A percentile compares a stretch with the other conserved stretches of the same genome.
phyloP scores from a whole-genome alignment of 805 yeast species.

The Candida insectorum region DNA sequence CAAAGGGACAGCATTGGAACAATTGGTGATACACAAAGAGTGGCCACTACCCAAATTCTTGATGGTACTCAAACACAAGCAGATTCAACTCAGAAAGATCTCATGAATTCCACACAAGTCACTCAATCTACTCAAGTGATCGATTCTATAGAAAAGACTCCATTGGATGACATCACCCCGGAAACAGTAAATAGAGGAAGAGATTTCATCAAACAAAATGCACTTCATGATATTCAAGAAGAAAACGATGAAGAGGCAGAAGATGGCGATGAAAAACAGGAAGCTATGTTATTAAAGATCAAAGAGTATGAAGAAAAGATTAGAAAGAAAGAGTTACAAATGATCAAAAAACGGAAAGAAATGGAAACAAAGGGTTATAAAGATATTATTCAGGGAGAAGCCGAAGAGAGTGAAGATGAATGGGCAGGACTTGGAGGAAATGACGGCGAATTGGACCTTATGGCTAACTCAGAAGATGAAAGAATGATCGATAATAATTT shows the following conservation, averaged over 20 bases:
- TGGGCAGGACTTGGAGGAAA: slow-evolving; percentile 79
- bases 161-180: slow-evolving; percentile 27
- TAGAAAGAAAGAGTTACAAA: slow-evolving; percentile 30
- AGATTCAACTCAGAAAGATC: background rate
- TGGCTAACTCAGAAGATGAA: slow-evolving; percentile 72
- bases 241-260: slow-evolving; percentile 17
- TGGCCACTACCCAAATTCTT: slow-evolving; percentile 2
- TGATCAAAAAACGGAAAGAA: slow-evolving; percentile 41
- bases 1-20: background rate
- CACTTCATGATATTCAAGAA: slow-evolving; percentile 3
- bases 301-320: slow-evolving; percentile 38
- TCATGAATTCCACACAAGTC: background rate
- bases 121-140: slow-evolving; percentile 6
- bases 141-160: too few species aligned
- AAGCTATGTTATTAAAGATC: slow-evolving; percentile 25
- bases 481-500: slow-evolving; percentile 71
- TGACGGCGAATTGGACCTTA: slow-evolving; percentile 56
- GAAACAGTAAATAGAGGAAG: slow-evolving; percentile 21
- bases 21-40: background rate
- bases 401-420: slow-evolving; percentile 87
- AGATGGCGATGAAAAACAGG: slow-evolving; percentile 20
- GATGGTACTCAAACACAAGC: slow-evolving; percentile 3
- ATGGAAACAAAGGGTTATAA: slow-evolving; percentile 57
- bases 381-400: slow-evolving; percentile 72
- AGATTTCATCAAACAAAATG: slow-evolving; percentile 16